Evolutionary conservation across 768 basidiomycete species (phyloP), one percentile per base, ranked within the genome.

Genomic region (Podaxis sp.): DNA sequence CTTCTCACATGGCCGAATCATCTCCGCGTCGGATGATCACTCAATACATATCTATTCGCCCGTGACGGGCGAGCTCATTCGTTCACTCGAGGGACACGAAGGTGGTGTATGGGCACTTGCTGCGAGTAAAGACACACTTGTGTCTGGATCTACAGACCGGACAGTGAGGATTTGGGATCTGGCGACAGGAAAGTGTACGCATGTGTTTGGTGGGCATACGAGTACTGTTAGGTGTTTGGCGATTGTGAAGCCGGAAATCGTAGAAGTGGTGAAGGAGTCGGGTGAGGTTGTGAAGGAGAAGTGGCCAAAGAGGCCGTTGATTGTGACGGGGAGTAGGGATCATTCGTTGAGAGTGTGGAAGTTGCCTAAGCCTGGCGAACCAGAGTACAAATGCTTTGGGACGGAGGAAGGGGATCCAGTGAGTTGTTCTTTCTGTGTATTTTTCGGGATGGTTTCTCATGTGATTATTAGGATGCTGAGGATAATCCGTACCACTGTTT

Each of bases 81-180:
- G 84, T 51, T 84, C 88, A 1, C 82, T 99, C 48, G 83, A 91
- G 63, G 96, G 96, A 2, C 96, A 99, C 69, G 92, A 95, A 67
- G 96, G 96, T 56, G 96, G 96, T 15, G 95, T 98, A 1, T 99
- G 96, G 96, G 95, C 96, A 17, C 79, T 99, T 17, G 90, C 92
- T 3, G 88, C 90, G 40, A 93, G 84, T 73, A 93, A 92, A 79
- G 87, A 94, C 73, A 84, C 89, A 30, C 84, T 95, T n/a, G 95
- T 96, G 67, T 93, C 90, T 67, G 95, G 95, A 4, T 93, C 92
- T 11, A 97, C 95, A 11, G 95, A 97, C 76, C 87, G 95, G 36
- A 96, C 94, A 0, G 93, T 97, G 59, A 82, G 95, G 54, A 90
- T 96, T 40, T 97, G 95, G 95, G 88, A 95, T 70, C 79, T 96